Conservation (phyloP, 2,329 filamentous ascomycete species). For the Penicillium sp. region DNA sequence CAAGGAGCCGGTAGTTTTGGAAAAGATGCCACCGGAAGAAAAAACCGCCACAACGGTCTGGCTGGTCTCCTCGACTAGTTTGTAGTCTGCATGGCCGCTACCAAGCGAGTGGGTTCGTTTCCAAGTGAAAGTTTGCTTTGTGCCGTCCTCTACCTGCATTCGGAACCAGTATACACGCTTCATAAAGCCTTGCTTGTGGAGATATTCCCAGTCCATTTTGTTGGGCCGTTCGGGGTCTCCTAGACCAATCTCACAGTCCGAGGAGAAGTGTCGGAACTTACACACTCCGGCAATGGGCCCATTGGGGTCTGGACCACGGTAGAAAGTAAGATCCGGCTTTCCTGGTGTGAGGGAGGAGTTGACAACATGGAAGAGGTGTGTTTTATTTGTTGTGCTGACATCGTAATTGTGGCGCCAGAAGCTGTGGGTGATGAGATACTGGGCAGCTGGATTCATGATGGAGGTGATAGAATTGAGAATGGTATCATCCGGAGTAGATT, state of each 20-base stretch:
- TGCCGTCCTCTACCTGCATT: slow-evolving; percentile 16
- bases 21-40: slow-evolving; percentile 24
- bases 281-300: slow-evolving; percentile 30
- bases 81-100: slow-evolving; percentile 27
- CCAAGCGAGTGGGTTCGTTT: slow-evolving; percentile 33
- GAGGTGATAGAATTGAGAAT: not conserved
- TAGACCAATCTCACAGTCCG: slow-evolving; percentile 33
- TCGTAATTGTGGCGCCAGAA: slow-evolving; percentile 24
- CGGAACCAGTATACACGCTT: slow-evolving; percentile 30
- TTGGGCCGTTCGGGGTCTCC: slow-evolving; percentile 27
- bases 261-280: slow-evolving; percentile 36
- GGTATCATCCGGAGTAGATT: not conserved
- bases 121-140: slow-evolving; percentile 31
- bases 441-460: not conserved
- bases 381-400: slow-evolving; percentile 19
- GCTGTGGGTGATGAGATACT: slow-evolving; percentile 28
- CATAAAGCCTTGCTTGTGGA: slow-evolving; percentile 26
- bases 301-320: slow-evolving; percentile 26
- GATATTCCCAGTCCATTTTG: slow-evolving; percentile 31
- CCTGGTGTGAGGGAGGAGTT: slow-evolving; percentile 29
- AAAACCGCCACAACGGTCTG: slow-evolving; percentile 33
- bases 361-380: slow-evolving; percentile 26
- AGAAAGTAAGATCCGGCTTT: slow-evolving; percentile 36
- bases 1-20: slow-evolving; percentile 33
- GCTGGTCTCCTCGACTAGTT: slow-evolving; percentile 34